Evolutionary conservation across 495 filamentous ascomycete species (phyloP), one percentile per base, ranked within the genome.

Genomic region (Chaetomium cochliodes): DNA sequence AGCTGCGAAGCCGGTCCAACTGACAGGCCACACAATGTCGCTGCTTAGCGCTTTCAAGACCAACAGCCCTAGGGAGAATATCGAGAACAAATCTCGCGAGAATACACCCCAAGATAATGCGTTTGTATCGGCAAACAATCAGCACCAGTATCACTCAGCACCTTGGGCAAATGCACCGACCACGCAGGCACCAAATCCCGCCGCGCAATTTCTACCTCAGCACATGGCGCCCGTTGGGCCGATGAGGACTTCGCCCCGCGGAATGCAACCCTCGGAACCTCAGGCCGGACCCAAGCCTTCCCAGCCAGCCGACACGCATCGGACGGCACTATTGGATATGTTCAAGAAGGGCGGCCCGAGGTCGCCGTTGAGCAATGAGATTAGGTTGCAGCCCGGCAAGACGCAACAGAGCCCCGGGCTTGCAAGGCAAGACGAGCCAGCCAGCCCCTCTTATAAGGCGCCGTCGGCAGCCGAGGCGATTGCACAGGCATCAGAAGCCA

Each of bases 11-110:
- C 85, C 84, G 13, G 76, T 82, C 44, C 88, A 87, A 68, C 79
- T 92, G 46, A 89, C 77, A 11, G 82, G 77, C 46, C 88, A 92
- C 70, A 84, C 86, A 5, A 76, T 86, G 58, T 81, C 85, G 30
- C 72, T 92, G 7, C 74, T 92, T 51, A 87, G 83, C 69, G 80
- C 86, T 2, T 88, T 91, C 73, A 91, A 88, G 58, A 70, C 65
- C 20, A 72, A 66, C 20, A 72, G 74, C 16, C 64, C 51, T 25
- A 72, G 41, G 44, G 54, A 60, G 13, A 56, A 33, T 22, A 39
- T 53, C 23, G 64, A 70, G 7, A 63, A 60, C 37, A 67, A 65
- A 22, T 54, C 64, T 0, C 62, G 60, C 23, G 67, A 39, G 55
- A 52, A 44, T 18, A 39, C 52, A 18, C 39, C 67, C 30, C 68